Base-by-base conservation (phyloP, 768 basidiomycete genomes). In the Gloeopeniophorella convolvens region DNA sequence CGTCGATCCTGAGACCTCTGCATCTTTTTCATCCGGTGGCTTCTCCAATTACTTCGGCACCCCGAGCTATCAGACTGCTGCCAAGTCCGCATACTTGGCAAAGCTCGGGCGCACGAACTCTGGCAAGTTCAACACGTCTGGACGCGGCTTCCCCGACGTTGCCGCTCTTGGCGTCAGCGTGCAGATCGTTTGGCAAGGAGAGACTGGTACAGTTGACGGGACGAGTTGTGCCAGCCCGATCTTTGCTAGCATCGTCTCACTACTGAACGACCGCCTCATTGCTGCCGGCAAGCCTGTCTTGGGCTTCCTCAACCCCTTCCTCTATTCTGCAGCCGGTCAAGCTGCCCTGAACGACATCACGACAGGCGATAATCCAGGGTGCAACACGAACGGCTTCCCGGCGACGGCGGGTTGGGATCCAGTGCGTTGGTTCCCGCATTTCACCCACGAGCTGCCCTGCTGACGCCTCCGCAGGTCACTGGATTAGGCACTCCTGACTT, bases 91-190 rank as follows among this genome's bases (percentile, higher is more conserved):
- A 1, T 76, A 69, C 64, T 62, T 77, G 18, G 50, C 58, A 23
- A 51, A 54, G 21, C 58, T 71, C 46, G 65, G 63, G 37, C 51
- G 36, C 50, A 61, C 61, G 5, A 60, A 63, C 54, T 32, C 39
- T 1, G 69, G 70, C 21, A 52, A 57, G 33, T 71, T 66, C 56
- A 63, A 59, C 54, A 43, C 36, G 32, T 62, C 43, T 59, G 72
- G 72, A 24, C 74, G 74, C 43, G 73, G 58, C 3, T 77, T 69
- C 65, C 76, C 77, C 21, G 76, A 78, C 62, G 62, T 77, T 41
- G 61, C 72, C 15, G 72, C 76, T 6, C 61, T 64, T 47, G 70
- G 67, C 11, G 50, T 64, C 30, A 62, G 65, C 52, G 64, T 66
- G 42, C 57, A 58, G 54, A 65, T 68, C 50, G 52, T 61, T 28